Evolutionary conservation across 2,329 filamentous ascomycete species (phyloP), one percentile per base, ranked within the genome.

Genomic region (Fonsecaea pedrosoi): DNA sequence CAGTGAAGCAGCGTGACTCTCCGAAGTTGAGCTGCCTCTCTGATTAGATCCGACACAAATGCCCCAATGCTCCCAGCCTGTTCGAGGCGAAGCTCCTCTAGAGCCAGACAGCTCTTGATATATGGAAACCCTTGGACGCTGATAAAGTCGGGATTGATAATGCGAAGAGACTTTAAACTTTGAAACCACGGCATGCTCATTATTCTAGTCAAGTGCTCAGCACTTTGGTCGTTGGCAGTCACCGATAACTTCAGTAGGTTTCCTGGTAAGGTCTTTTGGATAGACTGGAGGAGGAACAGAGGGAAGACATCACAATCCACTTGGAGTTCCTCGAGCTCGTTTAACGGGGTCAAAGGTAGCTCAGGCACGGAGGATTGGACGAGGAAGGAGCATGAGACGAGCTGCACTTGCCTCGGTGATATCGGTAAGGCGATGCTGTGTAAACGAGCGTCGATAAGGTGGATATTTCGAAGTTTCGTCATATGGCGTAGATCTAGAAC

Each of bases 11-110:
- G 55, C 0, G 25, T 42, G 12, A 69, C 55, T 30, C 62, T 57
- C 13, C 55, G 59, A 13, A 71, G 12, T 32, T 64, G 64, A n/a
- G 18, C 53, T 8, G n/a, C n/a, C 10, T 21, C 63, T 42, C 60
- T 50, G 50, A 71, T 42, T 40, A 71, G 32, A 34, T 68, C 69
- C 9, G 60, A 48, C 10, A 71, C 25, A 42, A 71, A 69, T 8
- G 64, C 55, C 6, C 67, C 67, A 38, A 71, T 65, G 34, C 7
- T 25, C 3, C 12, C 59, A 34, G 65, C 65, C 3, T 40, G 37
- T 13, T 67, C 38, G 37, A 70, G 50, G 35, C 18, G 32, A 40
- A 71, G 40, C 10, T 30, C 50, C 35, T 69, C 60, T 30, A 71
- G 32, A 6, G 37, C 32, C 1, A 62, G 65, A 37, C 66, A 62